Evolutionary conservation across 2,329 filamentous ascomycete species (phyloP), one percentile per base, ranked within the genome.

Genomic region (Phaeoacremonium minimum): DNA sequence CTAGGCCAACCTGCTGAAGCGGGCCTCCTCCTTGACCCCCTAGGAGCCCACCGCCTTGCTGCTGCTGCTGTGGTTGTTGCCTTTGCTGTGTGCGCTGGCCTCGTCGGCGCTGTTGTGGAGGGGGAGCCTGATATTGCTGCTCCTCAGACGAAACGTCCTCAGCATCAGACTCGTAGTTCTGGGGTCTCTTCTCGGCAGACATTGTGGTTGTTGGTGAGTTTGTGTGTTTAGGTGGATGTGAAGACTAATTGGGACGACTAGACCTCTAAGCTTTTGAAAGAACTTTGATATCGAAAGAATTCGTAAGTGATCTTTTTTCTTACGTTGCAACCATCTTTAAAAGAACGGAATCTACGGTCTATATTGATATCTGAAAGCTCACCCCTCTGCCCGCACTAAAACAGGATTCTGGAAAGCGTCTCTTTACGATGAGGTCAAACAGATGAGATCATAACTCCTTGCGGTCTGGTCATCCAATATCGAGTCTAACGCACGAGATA

Each of bases 1-100:
- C 57, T 26, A 67, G 50, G 13, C 50, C 51, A 33, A 66, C 55
- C 38, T 54, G 51, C 47, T 66, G 65, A 11, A 67, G 54, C 7
- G 59, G 47, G n/a, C 51, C 53, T 47, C 42, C 34, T 30, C 38
- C 30, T 4, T 32, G 33, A 6, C 34, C 36, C 7, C 17, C 18
- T n/a, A 33, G 30, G 14, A 18, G 28, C 5, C 35, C 45, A 30
- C 54, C 44, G 45, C 51, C 38, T 40, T 54, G 52, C 49, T 57
- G 49, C 31, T 51, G 52, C 49, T 56, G 50, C 45, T 47, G 40
- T 40, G 43, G 46, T 31, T 46, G 45, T 36, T 52, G 50, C 45
- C 40, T 42, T 41, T 49, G 40, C 37, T 45, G 40, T 15, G 15
- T 18, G 36, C 40, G 42, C 28, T 37, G 42, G 36, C 52, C 48